phyloP scores from a whole-genome alignment of 2,329 filamentous ascomycete genomes.

The Thielaviopsis populi region DNA sequence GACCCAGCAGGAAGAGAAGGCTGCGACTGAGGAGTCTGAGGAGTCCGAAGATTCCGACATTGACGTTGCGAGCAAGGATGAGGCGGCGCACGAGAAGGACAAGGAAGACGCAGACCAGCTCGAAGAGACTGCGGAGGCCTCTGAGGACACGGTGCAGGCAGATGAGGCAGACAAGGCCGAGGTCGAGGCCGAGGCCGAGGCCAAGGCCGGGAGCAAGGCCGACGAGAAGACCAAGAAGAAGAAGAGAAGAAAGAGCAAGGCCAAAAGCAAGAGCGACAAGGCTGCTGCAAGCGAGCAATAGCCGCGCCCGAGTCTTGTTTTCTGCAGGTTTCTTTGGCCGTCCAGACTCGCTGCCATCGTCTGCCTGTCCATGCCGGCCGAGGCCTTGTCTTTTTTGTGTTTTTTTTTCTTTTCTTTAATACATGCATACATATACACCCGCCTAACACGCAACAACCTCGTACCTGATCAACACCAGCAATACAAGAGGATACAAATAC shows the following conservation, averaged over 20 bases:
- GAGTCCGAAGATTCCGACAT: not conserved
- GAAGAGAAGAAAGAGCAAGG: slow-evolving; percentile 1
- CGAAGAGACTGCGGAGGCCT: not conserved
- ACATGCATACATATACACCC: not conserved
- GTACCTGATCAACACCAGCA: too few relatives aligned
- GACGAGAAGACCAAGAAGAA: slow-evolving; percentile 16
- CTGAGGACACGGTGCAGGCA: not conserved
- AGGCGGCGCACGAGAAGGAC: not conserved
- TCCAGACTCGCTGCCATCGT: too few relatives aligned
- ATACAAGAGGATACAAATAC: too few relatives aligned
- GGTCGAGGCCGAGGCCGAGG: not conserved
- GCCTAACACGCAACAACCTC: too few relatives aligned
- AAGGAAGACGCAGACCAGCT: not conserved
- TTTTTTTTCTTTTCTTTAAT: not conserved
- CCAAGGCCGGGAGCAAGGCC: slow-evolving; percentile 22
- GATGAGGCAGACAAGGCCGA: not conserved
- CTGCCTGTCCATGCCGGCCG: too few relatives aligned
- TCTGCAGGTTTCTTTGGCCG: too few relatives aligned
- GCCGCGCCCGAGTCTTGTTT: not conserved
- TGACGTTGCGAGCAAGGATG: not conserved
- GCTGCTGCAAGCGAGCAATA: not conserved
- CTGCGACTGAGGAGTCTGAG: not conserved
- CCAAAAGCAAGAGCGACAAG: slow-evolving; percentile 20
- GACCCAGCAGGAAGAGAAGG: not conserved
- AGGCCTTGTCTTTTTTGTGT: not conserved